Conservation (phyloP, 2,329 filamentous ascomycete genomes). For the Ceratocystis cacaofunesta region DNA sequence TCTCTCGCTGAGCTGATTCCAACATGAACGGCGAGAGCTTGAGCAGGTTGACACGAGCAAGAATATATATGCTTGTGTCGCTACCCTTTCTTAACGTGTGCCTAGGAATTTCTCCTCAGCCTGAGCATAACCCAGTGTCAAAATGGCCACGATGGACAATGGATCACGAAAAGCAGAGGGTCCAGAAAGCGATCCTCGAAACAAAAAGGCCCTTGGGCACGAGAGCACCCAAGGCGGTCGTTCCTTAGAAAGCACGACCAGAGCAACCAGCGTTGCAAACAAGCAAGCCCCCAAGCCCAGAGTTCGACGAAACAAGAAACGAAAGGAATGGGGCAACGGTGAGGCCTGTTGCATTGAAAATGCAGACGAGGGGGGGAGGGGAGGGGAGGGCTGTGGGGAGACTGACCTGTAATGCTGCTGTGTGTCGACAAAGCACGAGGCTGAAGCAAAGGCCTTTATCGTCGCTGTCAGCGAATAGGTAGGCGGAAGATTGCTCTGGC, state of each 20-base stretch:
- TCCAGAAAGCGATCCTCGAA: neutral
- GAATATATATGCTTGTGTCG: too few species aligned
- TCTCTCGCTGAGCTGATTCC: neutral
- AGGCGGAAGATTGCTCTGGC: too few species aligned
- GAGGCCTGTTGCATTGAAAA: constrained; percentile 13
- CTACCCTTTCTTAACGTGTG: too few species aligned
- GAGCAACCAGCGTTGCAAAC: neutral
- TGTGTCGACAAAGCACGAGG: neutral
- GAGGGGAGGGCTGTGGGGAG: too few species aligned
- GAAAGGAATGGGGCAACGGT: constrained; percentile 22
- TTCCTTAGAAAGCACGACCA: neutral
- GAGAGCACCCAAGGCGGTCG: neutral
- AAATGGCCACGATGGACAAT: too few species aligned
- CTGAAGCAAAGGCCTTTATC: too few species aligned
- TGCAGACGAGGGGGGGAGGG: too few species aligned
- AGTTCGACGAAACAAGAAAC: constrained; percentile 21
- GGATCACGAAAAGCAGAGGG: neutral
- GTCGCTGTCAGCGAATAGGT: too few species aligned
- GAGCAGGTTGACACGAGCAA: too few species aligned
- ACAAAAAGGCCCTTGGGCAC: neutral
- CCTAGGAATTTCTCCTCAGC: too few species aligned
- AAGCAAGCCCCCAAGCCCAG: neutral
- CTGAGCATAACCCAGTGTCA: too few species aligned
- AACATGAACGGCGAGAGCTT: neutral
- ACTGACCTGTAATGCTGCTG: neutral